These are phyloP conservation scores for Murraya koenigii DNA, from an alignment of 345 rosid genomes.

Conservation along the genomic window DNA sequence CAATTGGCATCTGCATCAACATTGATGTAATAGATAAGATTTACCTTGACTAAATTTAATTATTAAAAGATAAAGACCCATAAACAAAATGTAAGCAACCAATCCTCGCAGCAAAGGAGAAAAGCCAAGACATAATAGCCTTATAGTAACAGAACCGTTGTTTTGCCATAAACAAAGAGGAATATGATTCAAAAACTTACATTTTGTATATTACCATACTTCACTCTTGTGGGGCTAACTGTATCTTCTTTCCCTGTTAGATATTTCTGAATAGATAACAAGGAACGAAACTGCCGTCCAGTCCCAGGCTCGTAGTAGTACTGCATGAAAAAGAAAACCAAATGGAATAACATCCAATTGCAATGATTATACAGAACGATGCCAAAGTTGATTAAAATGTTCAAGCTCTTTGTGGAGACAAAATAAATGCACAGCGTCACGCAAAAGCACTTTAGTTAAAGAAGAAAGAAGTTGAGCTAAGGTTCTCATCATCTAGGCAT, in stretches of 20 bases:
- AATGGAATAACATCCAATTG: not conserved
- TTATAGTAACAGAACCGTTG: not conserved
- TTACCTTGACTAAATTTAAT: not conserved
- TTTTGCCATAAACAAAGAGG: not conserved
- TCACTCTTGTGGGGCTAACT: not conserved
- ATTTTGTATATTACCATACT: conserved; percentile 2
- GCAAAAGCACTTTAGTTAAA: not conserved
- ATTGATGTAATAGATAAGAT: not conserved
- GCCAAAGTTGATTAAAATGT: not conserved
- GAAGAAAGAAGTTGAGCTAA: not conserved
- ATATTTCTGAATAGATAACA: conserved; percentile 43
- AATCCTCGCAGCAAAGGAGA: not conserved
- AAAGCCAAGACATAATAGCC: not conserved
- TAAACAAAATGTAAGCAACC: not conserved
- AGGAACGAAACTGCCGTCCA: conserved; percentile 50
- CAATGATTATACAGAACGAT: not conserved
- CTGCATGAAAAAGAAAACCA: conserved; percentile 24
- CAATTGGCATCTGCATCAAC: conserved; percentile 32
- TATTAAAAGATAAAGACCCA: not conserved
- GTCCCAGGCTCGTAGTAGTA: conserved; percentile 48
- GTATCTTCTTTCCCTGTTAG: conserved; percentile 22
- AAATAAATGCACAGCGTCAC: not conserved
- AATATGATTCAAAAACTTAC: conserved; percentile 18
- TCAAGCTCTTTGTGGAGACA: not conserved
- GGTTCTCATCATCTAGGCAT: not conserved